phyloP scores from a whole-genome alignment of 768 basidiomycete genomes.

The Rhizopogon roseolus region DNA sequence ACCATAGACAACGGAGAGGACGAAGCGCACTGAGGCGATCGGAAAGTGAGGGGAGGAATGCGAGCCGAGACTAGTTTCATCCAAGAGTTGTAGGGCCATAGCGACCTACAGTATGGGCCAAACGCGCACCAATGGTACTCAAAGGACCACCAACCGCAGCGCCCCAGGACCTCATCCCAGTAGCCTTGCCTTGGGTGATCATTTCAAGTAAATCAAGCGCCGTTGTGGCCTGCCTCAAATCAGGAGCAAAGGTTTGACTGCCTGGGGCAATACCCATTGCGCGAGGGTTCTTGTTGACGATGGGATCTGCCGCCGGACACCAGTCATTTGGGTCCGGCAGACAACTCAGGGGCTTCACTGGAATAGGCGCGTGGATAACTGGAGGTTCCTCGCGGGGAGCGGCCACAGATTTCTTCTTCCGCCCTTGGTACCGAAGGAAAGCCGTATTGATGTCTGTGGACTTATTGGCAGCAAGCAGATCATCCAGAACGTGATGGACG shows the following conservation, averaged over 20 bases:
- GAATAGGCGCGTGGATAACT: slow-evolving; percentile 12
- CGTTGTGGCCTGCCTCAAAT: slow-evolving; percentile 9
- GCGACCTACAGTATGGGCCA: slow-evolving; percentile 16
- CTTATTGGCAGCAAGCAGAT: not conserved
- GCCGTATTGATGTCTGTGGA: not conserved
- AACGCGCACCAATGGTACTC: slow-evolving; percentile 16
- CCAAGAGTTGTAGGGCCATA: slow-evolving; percentile 14
- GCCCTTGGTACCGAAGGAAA: not conserved
- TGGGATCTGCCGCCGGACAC: slow-evolving; percentile 27
- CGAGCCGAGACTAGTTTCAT: not conserved
- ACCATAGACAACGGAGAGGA: not conserved
- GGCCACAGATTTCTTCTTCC: not conserved
- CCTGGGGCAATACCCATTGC: slow-evolving; percentile 26
- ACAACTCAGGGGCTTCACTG: slow-evolving; percentile 5
- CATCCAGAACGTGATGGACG: not conserved
- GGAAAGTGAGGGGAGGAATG: not conserved
- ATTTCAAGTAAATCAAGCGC: slow-evolving; percentile 24
- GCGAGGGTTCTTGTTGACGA: slow-evolving; percentile 22
- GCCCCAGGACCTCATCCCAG: slow-evolving; percentile 8
- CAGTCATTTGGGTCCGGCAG: slow-evolving; percentile 16
- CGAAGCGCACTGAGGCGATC: not conserved
- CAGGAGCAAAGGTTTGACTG: slow-evolving; percentile 3
- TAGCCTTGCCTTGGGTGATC: slow-evolving; percentile 10
- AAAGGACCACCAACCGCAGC: slow-evolving; percentile 23
- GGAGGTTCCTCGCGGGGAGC: not conserved